Evolutionary conservation across 352 stramenopile genomes (phyloP).

Genomic region (Achlya hypogyna): DNA sequence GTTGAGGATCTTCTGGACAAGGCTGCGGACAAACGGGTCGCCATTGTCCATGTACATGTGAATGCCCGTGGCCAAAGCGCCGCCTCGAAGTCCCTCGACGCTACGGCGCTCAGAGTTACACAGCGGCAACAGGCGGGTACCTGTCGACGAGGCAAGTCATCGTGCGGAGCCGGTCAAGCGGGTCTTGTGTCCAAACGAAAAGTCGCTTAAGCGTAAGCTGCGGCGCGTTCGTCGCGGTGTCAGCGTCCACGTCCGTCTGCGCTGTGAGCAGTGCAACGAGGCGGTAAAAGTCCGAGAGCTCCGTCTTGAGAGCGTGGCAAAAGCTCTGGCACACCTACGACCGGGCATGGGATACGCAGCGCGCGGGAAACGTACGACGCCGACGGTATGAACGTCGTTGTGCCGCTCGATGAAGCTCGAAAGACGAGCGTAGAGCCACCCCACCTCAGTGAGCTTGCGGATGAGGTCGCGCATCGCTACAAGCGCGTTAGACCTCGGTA

Average conservation of each 20-base stretch:
- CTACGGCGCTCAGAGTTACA: constrained; percentile 26
- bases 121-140: no score
- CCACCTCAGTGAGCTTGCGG: constrained; percentile 76
- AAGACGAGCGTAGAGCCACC: constrained; percentile 86
- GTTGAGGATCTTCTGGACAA: constrained; percentile 74
- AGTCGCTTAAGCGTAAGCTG: constrained; percentile 83
- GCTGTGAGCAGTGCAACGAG: constrained; percentile 87
- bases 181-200: constrained; percentile 85
- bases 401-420: constrained; percentile 68
- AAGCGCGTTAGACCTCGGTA: neutral
- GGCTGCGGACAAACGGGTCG: constrained; percentile 66
- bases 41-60: constrained; percentile 88
- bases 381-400: constrained; percentile 59
- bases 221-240: constrained; percentile 28
- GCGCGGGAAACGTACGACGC: constrained; percentile 37
- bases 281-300: constrained; percentile 89
- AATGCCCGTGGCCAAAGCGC: constrained; percentile 82
- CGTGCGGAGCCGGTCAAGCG: constrained; percentile 78
- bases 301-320: constrained; percentile 82
- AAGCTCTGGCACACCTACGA: constrained; percentile 80
- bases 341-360: constrained; percentile 6
- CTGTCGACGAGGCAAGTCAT: constrained; percentile 86
- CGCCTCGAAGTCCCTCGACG: constrained; percentile 75
- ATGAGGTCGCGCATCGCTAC: constrained; percentile 77
- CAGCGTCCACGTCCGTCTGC: constrained; percentile 81